phyloP scores from a whole-genome alignment of 139 green algal genomes.

The Trebouxia sp. region DNA sequence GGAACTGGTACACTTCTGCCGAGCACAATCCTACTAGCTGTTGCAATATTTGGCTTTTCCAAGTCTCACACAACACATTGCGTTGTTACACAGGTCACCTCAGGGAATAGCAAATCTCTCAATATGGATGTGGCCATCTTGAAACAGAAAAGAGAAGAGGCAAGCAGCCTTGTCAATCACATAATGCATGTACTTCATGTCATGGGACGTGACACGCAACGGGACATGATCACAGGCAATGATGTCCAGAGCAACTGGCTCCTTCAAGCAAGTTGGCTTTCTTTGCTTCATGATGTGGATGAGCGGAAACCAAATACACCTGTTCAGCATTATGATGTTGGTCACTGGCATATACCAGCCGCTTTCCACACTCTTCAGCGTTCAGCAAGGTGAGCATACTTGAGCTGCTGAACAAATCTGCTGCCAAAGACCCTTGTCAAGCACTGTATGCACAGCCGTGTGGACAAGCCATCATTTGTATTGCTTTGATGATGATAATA shows the following conservation, averaged over 20 bases:
- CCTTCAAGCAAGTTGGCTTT: constrained; percentile 57
- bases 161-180: background rate
- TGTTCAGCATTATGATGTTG: constrained; percentile 94
- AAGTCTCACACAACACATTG: too few species aligned
- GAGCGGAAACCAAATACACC: constrained; percentile 86
- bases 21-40: too few species aligned
- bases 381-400: constrained; percentile 52
- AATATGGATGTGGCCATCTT: constrained; percentile 25
- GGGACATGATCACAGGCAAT: constrained; percentile 35
- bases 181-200: background rate
- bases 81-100: background rate
- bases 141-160: background rate
- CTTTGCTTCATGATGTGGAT: constrained; percentile 98
- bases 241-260: constrained; percentile 25
- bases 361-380: constrained; percentile 75
- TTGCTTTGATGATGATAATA: background rate
- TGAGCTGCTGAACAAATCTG: too few species aligned
- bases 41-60: background rate
- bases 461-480: background rate
- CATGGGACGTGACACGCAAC: too few species aligned
- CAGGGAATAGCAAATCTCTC: constrained; percentile 9
- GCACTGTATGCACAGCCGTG: background rate
- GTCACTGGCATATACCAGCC: constrained; percentile 80
- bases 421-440: background rate
- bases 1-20: constrained; percentile 34